Evolutionary conservation across 345 rosid species (phyloP).

Genomic region (Arabidopsis arenosa): DNA sequence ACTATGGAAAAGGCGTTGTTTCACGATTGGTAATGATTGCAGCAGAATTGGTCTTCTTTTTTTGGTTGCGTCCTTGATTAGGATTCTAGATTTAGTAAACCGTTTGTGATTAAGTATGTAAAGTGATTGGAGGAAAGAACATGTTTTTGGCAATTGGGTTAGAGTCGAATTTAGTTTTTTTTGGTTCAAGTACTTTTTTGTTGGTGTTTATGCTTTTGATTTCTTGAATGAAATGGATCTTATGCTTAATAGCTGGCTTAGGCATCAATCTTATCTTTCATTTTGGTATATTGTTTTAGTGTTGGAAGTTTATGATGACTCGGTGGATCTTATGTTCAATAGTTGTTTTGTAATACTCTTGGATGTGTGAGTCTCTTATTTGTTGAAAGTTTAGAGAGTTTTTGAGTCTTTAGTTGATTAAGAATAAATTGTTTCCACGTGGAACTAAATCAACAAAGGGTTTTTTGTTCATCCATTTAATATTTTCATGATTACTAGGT

Average conservation of each 20-base stretch:
- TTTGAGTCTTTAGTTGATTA: neutral
- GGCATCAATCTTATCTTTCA: neutral
- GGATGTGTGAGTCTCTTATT: neutral
- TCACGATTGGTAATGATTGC: conserved; percentile 62
- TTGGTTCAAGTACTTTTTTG: neutral
- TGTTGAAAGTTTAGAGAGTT: neutral
- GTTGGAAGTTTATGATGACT: neutral
- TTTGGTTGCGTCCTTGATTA: neutral
- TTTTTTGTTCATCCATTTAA: neutral
- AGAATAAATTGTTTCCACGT: neutral
- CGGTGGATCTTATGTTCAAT: neutral
- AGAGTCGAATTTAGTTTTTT: neutral
- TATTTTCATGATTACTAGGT: conserved; percentile 50
- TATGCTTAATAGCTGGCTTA: neutral
- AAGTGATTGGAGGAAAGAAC: neutral
- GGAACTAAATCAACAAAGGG: neutral
- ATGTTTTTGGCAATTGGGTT: neutral
- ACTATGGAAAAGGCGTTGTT: conserved; percentile 73
- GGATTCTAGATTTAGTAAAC: neutral
- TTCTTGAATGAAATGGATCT: neutral
- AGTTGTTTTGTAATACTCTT: neutral
- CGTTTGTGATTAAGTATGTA: neutral
- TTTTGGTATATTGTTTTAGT: neutral
- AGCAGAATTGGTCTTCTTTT: neutral
- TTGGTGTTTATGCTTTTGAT: neutral